Base-by-base conservation (phyloP, 1,284 basidiomycete species). In the Cutaneotrichosporon cutaneum region DNA sequence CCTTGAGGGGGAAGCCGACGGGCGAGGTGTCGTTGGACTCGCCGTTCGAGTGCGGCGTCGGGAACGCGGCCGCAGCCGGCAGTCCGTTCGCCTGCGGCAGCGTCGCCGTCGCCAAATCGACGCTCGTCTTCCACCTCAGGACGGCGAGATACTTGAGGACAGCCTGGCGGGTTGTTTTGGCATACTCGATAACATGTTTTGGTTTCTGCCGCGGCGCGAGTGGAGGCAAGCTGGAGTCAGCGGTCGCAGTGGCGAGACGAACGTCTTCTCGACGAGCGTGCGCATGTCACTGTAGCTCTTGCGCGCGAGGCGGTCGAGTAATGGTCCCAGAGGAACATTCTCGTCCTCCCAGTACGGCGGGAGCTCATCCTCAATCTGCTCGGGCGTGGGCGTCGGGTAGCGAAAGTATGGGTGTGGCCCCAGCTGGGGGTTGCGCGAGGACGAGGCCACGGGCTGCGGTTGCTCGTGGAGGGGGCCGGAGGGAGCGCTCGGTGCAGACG, bases 101-200 rank as follows among this genome's bases (percentile, higher is more conserved):
- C 5, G 58, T 21, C 7, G 62, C 26, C 14, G 60, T 59, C 2
- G 69, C 63, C 2, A 74, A 52, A 56, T 78, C 76, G 18, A 76
- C 76, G 11, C 70, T 65, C 18, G 68, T 66, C 60, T 78, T 78
- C 76, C 76, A 78, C 26, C 76, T 68, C 13, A 78, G 62, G 14
- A 78, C 65, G 3, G 76, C 76, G 11, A 78, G 70, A 50, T 77
- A 76, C 66, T 78, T 78, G 18, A 78, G 66, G 16, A 74, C 61
- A 1, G 73, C 68, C 64, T 78, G 76, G 7, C 76, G 70, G 3
- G 74, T 74, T 4, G 66, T 60, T 59, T 72, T 74, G 30, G 76
- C 75, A 52, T 73, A 77, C 27, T 75, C 70, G 36, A 77, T 75
- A 42, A 78, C 69, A 39, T 69, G 72, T 56, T 70, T 68, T 54